These are phyloP conservation scores for Neurospora sp. DNA, from an alignment of 495 filamentous ascomycete species.

Conservation along the genomic window DNA sequence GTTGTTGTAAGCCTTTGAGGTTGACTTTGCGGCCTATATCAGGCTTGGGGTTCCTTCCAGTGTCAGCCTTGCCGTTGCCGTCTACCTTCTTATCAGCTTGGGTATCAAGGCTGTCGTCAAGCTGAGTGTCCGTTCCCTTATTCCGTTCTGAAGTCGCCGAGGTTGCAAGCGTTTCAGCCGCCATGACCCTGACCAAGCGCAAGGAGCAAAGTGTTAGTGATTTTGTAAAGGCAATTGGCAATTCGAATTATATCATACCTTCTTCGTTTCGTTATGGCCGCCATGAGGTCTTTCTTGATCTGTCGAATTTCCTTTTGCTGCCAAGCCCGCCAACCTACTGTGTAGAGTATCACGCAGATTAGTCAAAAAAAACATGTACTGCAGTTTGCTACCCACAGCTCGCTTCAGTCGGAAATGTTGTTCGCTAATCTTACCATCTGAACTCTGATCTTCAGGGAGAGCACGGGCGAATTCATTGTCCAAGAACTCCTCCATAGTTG, in stretches of 20 bases:
- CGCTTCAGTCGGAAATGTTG: too few relatives aligned
- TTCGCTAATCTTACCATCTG: background rate
- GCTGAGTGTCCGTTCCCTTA: background rate
- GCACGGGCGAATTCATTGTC: rapidly evolving
- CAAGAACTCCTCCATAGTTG: background rate
- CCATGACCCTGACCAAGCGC: background rate
- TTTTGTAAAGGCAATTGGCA: background rate
- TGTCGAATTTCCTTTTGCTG: too few relatives aligned
- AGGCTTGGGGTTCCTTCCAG: background rate
- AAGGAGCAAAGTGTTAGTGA: background rate
- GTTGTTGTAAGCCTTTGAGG: too few relatives aligned
- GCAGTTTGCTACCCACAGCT: too few relatives aligned
- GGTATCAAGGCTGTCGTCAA: background rate
- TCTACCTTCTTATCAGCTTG: background rate
- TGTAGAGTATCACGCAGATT: too few relatives aligned
- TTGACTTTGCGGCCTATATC: background rate
- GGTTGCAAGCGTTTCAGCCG: background rate
- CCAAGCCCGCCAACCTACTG: too few relatives aligned
- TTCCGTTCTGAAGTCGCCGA: background rate
- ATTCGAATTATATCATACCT: too few relatives aligned
- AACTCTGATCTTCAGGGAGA: background rate
- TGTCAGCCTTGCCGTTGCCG: background rate
- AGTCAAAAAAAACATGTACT: too few relatives aligned
- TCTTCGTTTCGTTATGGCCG: too few relatives aligned
- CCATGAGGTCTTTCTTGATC: too few relatives aligned